Evolutionary conservation across 2,329 filamentous ascomycete genomes (phyloP).

Genomic region (Diaporthe sp.): DNA sequence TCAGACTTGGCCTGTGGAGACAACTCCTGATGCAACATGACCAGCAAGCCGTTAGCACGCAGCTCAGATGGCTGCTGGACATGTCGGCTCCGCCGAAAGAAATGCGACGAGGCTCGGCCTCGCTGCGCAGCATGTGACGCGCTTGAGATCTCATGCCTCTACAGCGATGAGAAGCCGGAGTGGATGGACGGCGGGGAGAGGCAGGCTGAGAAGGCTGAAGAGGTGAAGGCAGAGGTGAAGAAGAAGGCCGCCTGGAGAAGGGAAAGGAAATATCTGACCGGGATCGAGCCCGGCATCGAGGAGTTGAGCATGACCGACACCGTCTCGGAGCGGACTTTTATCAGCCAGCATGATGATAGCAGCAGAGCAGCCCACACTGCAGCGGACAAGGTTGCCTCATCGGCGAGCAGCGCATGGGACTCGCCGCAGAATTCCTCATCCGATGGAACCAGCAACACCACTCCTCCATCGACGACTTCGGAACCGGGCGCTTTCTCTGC

Average conservation of each 20-base stretch:
- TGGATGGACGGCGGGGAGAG: conserved; percentile 68
- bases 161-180: conserved; percentile 63
- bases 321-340: not conserved
- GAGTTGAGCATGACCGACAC: conserved; percentile 44
- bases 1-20: not conserved
- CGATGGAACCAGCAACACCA: not conserved
- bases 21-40: conserved; percentile 33
- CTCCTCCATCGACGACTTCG: not conserved
- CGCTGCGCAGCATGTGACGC: conserved; percentile 62
- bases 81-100: conserved; percentile 71
- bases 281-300: conserved; percentile 49
- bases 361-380: not conserved
- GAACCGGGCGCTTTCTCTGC: not conserved
- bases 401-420: conserved; percentile 10
- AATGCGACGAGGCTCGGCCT: conserved; percentile 64
- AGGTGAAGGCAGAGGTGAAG: conserved; percentile 70
- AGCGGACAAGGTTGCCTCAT: not conserved
- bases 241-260: conserved; percentile 63
- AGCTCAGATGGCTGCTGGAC: conserved; percentile 70
- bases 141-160: conserved; percentile 70
- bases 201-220: conserved; percentile 65
- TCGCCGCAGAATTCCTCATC: conserved; percentile 14
- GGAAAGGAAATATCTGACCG: conserved; percentile 61
- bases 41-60: conserved; percentile 47
- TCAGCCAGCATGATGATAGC: not conserved